Base-by-base conservation (phyloP, 768 basidiomycete genomes). In the Pleurotus giganteus region DNA sequence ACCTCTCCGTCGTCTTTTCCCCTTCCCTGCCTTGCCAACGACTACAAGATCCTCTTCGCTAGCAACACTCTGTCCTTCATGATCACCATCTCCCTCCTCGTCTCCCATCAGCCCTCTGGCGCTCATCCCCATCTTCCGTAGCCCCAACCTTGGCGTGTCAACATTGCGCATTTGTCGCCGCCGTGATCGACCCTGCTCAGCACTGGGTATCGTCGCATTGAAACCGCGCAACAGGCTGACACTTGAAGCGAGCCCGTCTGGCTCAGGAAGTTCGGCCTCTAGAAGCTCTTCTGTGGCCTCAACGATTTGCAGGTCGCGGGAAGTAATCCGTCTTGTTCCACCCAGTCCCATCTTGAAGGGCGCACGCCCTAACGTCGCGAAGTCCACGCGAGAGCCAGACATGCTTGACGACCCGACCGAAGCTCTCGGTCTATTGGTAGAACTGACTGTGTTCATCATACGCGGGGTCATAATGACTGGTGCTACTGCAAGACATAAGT, bases 201-300 rank as follows among this genome's bases (percentile, higher is more conserved):
- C 83, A 65, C 89, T 90, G 11, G 96, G 96, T 39, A 97, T 89
- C 2, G 96, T 98, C 15, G 96, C 96, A 63, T 91, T 89, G 70
- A 98, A 98, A 0, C 96, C 96, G 42, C 88, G 84, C 37, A 97
- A 73, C 29, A 98, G 76, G 62, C 90, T 91, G 47, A 94, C 85
- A 62, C 84, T 81, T 13, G 80, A 78, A 4, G 87, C 86, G 27
- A 87, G 76, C 34, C 84, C 87, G 12, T 83, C 82, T 13, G 82
- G 81, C 60, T 91, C 89, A 2, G 91, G 91, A 1, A 94, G 80
- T 28, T 88, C 84, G 4, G 76, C 78, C 13, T 76, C 72, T 32
- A 94, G 80, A 8, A 94, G 72, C 65, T 91, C 89, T 23, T 88
- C 85, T 4, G 88, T 85, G 4, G 86, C 89, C 71, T 93, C 91